Percentiles rank a stretch among this genome's conserved stretches.
phyloP scores from a whole-genome alignment of 768 basidiomycete genomes.

The Rhizopogon roseolus region DNA sequence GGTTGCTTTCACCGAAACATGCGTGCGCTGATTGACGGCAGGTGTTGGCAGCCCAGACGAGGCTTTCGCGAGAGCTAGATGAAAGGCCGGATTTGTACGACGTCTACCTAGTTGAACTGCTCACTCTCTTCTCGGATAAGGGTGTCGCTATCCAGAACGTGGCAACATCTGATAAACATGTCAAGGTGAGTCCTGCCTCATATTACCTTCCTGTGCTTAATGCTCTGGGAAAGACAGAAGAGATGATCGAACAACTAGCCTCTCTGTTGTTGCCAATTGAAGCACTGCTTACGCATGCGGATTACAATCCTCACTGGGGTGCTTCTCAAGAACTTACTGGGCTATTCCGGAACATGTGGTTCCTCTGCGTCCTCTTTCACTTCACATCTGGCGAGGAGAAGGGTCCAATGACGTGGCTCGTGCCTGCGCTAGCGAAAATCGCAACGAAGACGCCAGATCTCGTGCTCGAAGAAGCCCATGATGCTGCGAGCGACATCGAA shows the following conservation, averaged over 20 bases:
- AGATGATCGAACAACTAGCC: constrained; percentile 82
- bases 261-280: constrained; percentile 90
- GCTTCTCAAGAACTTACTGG: constrained; percentile 58
- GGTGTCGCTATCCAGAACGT: constrained; percentile 86
- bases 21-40: constrained; percentile 20
- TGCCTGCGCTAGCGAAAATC: constrained; percentile 71
- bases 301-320: constrained; percentile 56
- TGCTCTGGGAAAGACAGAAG: constrained; percentile 52
- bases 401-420: constrained; percentile 73
- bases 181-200: constrained; percentile 46
- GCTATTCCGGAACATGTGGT: constrained; percentile 93
- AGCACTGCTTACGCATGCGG: constrained; percentile 68
- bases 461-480: constrained; percentile 77
- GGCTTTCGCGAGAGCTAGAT: constrained; percentile 75
- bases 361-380: constrained; percentile 82
- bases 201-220: neutral
- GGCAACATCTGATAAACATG: constrained; percentile 57
- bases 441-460: constrained; percentile 83
- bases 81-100: constrained; percentile 74
- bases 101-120: constrained; percentile 76
- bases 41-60: constrained; percentile 89
- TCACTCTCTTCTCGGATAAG: constrained; percentile 86
- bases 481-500: constrained; percentile 84
- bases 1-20: neutral
- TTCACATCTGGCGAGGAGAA: constrained; percentile 58